A percentile compares a stretch with the other conserved stretches of the same genome.
Evolutionary conservation across 148 eudicot genomes (phyloP).

Genomic region (Dysphania ambrosioides): DNA sequence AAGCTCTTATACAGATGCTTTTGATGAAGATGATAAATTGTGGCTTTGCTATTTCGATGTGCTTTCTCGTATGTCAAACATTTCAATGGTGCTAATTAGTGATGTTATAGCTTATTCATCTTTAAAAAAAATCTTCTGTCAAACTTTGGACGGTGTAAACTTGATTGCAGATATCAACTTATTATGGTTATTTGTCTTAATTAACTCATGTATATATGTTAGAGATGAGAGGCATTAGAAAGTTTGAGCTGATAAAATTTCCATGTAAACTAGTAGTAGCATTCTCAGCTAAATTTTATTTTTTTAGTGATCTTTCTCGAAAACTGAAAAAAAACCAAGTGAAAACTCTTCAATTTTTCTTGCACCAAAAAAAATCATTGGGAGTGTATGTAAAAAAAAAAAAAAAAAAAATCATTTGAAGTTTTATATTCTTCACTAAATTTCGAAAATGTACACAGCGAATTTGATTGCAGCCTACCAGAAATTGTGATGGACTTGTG

Average conservation of each 20-base stretch:
- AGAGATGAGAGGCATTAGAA: slow-evolving; percentile 5
- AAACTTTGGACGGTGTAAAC: slow-evolving; percentile 4
- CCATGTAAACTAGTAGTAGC: background rate
- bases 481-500: too few species aligned
- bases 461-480: too few species aligned
- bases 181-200: background rate
- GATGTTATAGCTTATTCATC: slow-evolving; percentile 10
- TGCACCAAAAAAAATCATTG: too few species aligned
- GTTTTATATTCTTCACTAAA: too few species aligned
- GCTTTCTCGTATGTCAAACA: slow-evolving; percentile 7
- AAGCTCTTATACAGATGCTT: slow-evolving; percentile 5
- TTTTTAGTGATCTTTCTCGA: too few species aligned
- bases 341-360: too few species aligned
- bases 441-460: too few species aligned
- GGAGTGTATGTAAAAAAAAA: too few species aligned
- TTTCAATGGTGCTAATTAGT: slow-evolving; percentile 8
- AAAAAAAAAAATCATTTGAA: too few species aligned
- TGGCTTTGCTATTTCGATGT: background rate
- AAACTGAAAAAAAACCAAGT: too few species aligned
- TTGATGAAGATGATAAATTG: background rate
- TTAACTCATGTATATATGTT: background rate
- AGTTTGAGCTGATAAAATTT: background rate
- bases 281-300: background rate
- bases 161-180: slow-evolving; percentile 11
- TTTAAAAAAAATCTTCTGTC: slow-evolving; percentile 6